Conservation (phyloP, 2,329 filamentous ascomycete genomes). For the Plectosphaerella plurivora region DNA sequence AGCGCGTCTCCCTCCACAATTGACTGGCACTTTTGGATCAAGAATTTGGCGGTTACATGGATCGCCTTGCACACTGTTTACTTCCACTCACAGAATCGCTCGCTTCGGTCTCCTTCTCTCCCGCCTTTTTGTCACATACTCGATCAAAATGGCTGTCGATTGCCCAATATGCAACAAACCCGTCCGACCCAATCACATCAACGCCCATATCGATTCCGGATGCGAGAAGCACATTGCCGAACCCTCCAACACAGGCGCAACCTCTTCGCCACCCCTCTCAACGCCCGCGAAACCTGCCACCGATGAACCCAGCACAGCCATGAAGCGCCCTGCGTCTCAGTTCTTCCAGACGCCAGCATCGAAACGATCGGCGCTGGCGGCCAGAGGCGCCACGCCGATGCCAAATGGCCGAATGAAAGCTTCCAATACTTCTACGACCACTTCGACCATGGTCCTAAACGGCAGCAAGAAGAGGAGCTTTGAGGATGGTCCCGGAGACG, state of each 20-base stretch:
- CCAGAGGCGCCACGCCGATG: conserved; percentile 25
- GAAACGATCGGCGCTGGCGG: conserved; percentile 43
- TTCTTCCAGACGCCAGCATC: conserved; percentile 60
- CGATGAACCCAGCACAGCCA: conserved; percentile 13
- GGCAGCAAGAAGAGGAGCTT: conserved; percentile 44
- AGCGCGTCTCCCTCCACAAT: conserved; percentile 1
- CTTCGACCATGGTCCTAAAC: not conserved
- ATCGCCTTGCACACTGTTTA: no score
- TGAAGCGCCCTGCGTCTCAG: conserved; percentile 49
- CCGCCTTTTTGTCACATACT: not conserved
- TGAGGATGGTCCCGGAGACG: conserved; percentile 46
- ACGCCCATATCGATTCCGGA: conserved; percentile 82
- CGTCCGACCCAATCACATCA: conserved; percentile 73
- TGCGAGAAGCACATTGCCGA: conserved; percentile 67
- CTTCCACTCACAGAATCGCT: not conserved
- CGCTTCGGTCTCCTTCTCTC: not conserved
- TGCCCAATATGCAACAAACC: conserved; percentile 78
- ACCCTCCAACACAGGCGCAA: conserved; percentile 17
- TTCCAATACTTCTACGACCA: conserved; percentile 1
- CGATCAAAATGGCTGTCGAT: conserved; percentile 44
- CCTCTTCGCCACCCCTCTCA: conserved; percentile 20
- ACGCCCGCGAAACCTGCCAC: conserved; percentile 20
- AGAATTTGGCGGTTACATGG: no score
- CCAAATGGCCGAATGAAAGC: conserved; percentile 19
- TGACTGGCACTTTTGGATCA: not conserved